phyloP scores from a whole-genome alignment of 345 rosid genomes.

The Euphorbia tirucalli region DNA sequence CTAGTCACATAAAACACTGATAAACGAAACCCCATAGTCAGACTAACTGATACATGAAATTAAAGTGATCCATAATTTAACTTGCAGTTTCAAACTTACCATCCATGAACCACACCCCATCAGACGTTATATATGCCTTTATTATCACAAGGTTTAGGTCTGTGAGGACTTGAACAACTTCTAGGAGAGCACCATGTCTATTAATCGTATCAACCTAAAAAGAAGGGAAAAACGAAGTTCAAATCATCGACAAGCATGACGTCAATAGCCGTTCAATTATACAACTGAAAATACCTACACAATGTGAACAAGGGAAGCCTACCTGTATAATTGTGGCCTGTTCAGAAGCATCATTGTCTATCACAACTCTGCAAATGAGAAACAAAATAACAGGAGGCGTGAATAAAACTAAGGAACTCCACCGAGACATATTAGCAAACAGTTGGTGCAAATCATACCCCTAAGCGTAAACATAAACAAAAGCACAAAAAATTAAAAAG shows the following conservation, averaged over 20 bases:
- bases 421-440: neutral
- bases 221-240: neutral
- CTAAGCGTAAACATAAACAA: neutral
- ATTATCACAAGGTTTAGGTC: constrained; percentile 47
- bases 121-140: constrained; percentile 51
- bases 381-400: neutral
- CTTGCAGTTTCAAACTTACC: constrained; percentile 24
- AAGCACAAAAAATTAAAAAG: neutral
- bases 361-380: constrained; percentile 37
- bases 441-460: neutral
- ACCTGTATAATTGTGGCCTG: constrained; percentile 51
- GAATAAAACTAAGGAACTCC: neutral
- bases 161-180: constrained; percentile 44
- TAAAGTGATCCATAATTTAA: neutral
- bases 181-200: constrained; percentile 44
- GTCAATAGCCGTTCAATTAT: no score
- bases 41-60: neutral
- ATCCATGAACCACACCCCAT: constrained; percentile 60
- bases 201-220: constrained; percentile 44
- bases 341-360: constrained; percentile 41
- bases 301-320: neutral
- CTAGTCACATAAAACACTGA: constrained; percentile 43
- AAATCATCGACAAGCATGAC: neutral
- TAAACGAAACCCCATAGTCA: neutral
- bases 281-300: neutral